phyloP scores from a whole-genome alignment of 1,139 yeast genomes.

The Starmera stellimalicola region DNA sequence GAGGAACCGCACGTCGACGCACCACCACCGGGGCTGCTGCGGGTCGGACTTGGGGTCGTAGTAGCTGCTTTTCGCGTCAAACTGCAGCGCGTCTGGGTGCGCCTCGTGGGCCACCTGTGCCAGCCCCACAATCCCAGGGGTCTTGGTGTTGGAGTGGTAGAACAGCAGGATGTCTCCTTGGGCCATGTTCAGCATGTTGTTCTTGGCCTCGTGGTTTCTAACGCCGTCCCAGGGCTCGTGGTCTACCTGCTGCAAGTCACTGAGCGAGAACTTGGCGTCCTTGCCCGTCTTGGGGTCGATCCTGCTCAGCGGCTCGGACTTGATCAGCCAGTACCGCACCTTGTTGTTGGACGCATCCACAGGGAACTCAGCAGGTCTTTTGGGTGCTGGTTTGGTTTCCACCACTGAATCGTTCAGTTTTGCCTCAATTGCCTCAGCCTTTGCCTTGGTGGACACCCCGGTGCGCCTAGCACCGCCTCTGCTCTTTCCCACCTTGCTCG shows the following conservation, averaged over 20 bases:
- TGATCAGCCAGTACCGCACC: constrained; percentile 39
- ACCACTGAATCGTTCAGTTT: constrained; percentile 1
- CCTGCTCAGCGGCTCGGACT: constrained; percentile 42
- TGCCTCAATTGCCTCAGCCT: constrained; percentile 1
- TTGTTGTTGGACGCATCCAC: constrained; percentile 12
- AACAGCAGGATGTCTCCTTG: constrained; percentile 36
- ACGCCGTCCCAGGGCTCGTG: constrained; percentile 48
- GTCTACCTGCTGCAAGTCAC: constrained; percentile 29
- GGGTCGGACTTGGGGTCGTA: constrained; percentile 34
- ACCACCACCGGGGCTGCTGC: constrained; percentile 42
- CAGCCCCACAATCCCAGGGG: constrained; percentile 45
- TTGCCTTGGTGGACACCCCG: constrained; percentile 1
- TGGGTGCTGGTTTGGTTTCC: constrained; percentile 13
- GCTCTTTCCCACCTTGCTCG: no score
- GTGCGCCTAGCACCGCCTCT: no score
- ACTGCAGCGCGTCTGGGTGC: constrained; percentile 30
- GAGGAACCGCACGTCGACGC: constrained; percentile 37
- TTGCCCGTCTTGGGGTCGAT: constrained; percentile 33
- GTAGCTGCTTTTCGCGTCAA: constrained; percentile 31
- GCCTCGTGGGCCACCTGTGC: constrained; percentile 33
- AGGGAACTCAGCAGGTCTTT: constrained; percentile 18
- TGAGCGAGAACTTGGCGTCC: constrained; percentile 38
- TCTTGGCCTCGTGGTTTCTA: constrained; percentile 44
- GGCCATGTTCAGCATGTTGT: constrained; percentile 36
- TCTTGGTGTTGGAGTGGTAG: constrained; percentile 43